These are phyloP conservation scores for Schizothecium vesticola DNA, from an alignment of 495 filamentous ascomycete genomes.

Conservation along the genomic window DNA sequence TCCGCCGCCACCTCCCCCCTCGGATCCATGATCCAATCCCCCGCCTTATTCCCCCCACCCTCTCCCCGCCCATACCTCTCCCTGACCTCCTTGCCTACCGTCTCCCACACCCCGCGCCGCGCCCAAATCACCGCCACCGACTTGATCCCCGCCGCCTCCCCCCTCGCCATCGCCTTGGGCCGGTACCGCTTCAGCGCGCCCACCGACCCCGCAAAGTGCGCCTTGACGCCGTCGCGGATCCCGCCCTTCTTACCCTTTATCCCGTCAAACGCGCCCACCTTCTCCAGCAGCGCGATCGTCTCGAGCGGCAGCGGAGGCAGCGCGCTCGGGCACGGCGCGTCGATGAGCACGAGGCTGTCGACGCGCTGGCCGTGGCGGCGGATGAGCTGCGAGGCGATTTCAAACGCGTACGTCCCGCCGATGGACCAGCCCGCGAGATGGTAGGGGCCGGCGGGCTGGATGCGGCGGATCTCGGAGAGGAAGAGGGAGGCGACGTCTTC, in stretches of 20 bases:
- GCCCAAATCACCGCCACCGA: conserved; percentile 12
- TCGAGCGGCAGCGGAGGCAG: conserved; percentile 57
- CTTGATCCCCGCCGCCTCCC: not conserved
- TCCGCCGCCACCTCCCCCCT: conserved; percentile 8
- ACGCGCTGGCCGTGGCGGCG: conserved; percentile 52
- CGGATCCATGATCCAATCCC: conserved; percentile 19
- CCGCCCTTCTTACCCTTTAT: conserved; percentile 27
- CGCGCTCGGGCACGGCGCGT: conserved; percentile 63
- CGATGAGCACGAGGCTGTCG: conserved; percentile 57
- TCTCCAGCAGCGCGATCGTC: conserved; percentile 60
- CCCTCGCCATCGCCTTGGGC: conserved; percentile 26
- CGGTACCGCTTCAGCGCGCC: conserved; percentile 58
- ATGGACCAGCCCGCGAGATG: conserved; percentile 65
- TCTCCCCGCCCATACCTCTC: not conserved
- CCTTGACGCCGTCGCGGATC: conserved; percentile 57
- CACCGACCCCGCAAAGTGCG: conserved; percentile 65
- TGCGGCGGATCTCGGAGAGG: conserved; percentile 43
- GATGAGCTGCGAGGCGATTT: conserved; percentile 57
- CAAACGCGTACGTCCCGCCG: conserved; percentile 71
- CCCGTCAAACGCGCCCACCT: conserved; percentile 44
- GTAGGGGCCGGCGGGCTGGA: conserved; percentile 55
- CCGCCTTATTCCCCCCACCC: conserved; percentile 10
- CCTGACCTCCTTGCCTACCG: conserved; percentile 7
- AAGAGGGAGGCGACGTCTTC: conserved; percentile 34
- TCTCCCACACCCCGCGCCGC: conserved; percentile 16